A percentile compares a stretch with the other conserved stretches of the same genome.
Conservation (phyloP, 768 basidiomycete species). For the Lentinula boryana region DNA sequence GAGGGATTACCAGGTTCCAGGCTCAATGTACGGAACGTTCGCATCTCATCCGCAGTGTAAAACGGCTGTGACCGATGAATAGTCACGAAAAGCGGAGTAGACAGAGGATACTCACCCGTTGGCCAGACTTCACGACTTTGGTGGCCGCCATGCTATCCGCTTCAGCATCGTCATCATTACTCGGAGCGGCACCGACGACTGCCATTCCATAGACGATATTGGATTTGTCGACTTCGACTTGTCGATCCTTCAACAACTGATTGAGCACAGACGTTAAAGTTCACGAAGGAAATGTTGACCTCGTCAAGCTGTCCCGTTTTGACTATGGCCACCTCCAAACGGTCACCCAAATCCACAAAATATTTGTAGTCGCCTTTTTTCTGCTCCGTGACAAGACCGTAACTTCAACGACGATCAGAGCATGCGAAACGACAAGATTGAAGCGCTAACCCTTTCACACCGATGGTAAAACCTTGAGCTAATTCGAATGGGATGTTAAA, state of each 20-base stretch:
- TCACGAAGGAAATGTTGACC: slow-evolving; percentile 28
- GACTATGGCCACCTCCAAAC: slow-evolving; percentile 68
- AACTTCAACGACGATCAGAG: slow-evolving; percentile 40
- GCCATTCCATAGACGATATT: slow-evolving; percentile 42
- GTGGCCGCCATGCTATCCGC: slow-evolving; percentile 32
- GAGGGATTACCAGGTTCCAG: slow-evolving; percentile 58
- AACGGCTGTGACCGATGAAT: slow-evolving; percentile 49
- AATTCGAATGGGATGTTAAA: slow-evolving; percentile 82
- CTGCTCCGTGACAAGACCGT: slow-evolving; percentile 84
- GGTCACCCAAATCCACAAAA: slow-evolving; percentile 73
- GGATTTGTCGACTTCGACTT: slow-evolving; percentile 39
- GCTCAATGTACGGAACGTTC: slow-evolving; percentile 75
- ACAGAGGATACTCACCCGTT: slow-evolving; percentile 35
- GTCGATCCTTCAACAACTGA: slow-evolving; percentile 26
- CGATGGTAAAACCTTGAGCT: slow-evolving; percentile 67
- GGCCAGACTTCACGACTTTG: slow-evolving; percentile 43
- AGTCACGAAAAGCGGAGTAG: neutral
- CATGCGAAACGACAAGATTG: neutral
- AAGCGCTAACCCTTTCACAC: slow-evolving; percentile 67
- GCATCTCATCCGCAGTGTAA: slow-evolving; percentile 79
- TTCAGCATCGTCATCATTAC: slow-evolving; percentile 32
- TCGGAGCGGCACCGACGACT: slow-evolving; percentile 25
- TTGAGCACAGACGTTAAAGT: no score
- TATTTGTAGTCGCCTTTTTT: slow-evolving; percentile 79
- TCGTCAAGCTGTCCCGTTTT: slow-evolving; percentile 75